These are phyloP conservation scores for Neurospora tetrasperma DNA, from an alignment of 495 filamentous ascomycete genomes.

Conservation along the genomic window DNA sequence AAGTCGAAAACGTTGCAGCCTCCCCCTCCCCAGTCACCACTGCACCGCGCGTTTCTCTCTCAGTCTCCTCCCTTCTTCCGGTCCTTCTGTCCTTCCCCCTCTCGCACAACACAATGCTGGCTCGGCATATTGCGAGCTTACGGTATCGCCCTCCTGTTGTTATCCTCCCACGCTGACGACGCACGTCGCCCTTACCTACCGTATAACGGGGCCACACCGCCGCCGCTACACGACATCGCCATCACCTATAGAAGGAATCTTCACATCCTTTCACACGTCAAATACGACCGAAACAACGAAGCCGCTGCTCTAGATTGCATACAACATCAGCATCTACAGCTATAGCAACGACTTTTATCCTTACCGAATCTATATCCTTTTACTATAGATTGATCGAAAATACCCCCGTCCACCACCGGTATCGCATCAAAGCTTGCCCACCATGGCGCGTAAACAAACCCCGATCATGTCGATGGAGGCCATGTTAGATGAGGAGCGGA, in stretches of 20 bases:
- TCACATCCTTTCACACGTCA: not conserved
- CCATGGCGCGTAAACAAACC: conserved; percentile 20
- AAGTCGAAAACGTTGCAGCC: not conserved
- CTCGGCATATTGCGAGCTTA: not conserved
- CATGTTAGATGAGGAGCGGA: conserved; percentile 61
- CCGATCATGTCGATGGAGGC: conserved; percentile 53
- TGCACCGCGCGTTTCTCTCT: not conserved
- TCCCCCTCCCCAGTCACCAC: not conserved
- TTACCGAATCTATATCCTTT: not conserved
- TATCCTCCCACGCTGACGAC: not conserved
- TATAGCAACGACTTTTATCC: not conserved
- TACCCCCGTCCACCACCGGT: not conserved
- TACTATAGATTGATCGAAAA: not conserved
- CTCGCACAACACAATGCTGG: not conserved
- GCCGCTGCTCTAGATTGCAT: not conserved
- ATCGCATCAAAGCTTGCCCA: conserved; percentile 7
- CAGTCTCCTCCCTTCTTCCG: not conserved
- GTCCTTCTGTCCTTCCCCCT: not conserved
- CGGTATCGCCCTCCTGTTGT: not conserved
- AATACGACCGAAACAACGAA: not conserved
- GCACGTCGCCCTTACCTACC: not conserved
- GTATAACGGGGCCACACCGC: not conserved
- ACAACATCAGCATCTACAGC: not conserved
- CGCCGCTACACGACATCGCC: not conserved
- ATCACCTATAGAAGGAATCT: not conserved